phyloP scores from a whole-genome alignment of 2,329 filamentous ascomycete genomes.

The Rasamsonia emersonii region DNA sequence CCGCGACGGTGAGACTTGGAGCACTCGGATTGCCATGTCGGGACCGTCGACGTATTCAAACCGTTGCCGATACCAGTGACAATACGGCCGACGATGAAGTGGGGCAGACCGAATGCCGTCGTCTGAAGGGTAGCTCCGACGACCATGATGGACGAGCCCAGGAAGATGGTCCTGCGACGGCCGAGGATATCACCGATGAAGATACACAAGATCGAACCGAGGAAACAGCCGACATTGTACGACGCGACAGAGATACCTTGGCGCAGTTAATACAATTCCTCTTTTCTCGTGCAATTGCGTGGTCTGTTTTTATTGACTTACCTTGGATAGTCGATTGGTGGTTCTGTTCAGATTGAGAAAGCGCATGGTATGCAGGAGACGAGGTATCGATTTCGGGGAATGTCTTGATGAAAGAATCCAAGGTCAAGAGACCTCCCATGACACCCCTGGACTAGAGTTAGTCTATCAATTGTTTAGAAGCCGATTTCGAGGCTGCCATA shows the following conservation, averaged over 20 bases:
- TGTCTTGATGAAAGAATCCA: slow-evolving; percentile 49
- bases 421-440: slow-evolving; percentile 65
- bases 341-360: slow-evolving; percentile 12
- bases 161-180: slow-evolving; percentile 42
- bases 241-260: slow-evolving; percentile 33
- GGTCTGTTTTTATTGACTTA: slow-evolving; percentile 4
- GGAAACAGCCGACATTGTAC: slow-evolving; percentile 44
- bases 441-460: slow-evolving; percentile 43
- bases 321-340: slow-evolving; percentile 30
- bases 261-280: slow-evolving; percentile 3
- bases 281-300: neutral
- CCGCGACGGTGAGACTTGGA: slow-evolving; percentile 44
- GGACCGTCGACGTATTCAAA: slow-evolving; percentile 45
- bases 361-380: slow-evolving; percentile 17
- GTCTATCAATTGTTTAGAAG: slow-evolving; percentile 1
- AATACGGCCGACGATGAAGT: slow-evolving; percentile 45
- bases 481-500: slow-evolving; percentile 9
- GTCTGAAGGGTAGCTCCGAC: slow-evolving; percentile 42
- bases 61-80: slow-evolving; percentile 47
- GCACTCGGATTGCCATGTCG: slow-evolving; percentile 45
- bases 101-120: slow-evolving; percentile 38
- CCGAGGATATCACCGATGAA: slow-evolving; percentile 45
- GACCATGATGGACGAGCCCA: slow-evolving; percentile 42
- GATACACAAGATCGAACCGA: slow-evolving; percentile 42
- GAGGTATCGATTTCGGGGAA: slow-evolving; percentile 49